A percentile compares a stretch with the other conserved stretches of the same genome.
phyloP scores from a whole-genome alignment of 192 early-diverging fungal species.

The Rhizophagus clarus region DNA sequence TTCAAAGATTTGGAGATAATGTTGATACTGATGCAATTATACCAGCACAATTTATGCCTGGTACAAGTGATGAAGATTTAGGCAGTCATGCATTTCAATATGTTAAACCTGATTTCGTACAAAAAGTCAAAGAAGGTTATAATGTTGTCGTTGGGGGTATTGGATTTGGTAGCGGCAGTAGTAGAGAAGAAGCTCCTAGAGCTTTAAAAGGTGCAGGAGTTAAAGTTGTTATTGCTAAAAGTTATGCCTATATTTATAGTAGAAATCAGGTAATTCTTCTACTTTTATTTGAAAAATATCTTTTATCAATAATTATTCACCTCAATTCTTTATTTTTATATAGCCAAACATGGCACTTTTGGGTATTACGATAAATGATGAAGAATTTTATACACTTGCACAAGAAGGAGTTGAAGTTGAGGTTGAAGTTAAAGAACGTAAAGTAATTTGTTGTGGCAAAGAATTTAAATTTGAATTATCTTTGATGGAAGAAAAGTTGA shows the following conservation, averaged over 20 bases:
- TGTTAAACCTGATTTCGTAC: constrained; percentile 74
- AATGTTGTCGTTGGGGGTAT: constrained; percentile 71
- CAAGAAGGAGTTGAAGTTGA: constrained; percentile 72
- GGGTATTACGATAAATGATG: constrained; percentile 72
- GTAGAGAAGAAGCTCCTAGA: constrained; percentile 79
- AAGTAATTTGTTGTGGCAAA: constrained; percentile 60
- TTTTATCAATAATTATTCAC: not conserved
- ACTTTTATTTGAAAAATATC: not conserved
- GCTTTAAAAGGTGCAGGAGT: constrained; percentile 68
- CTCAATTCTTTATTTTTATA: not conserved
- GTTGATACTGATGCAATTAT: constrained; percentile 82
- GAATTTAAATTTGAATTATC: constrained; percentile 64
- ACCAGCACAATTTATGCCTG: constrained; percentile 77
- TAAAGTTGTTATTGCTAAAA: constrained; percentile 81
- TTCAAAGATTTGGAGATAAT: constrained; percentile 76
- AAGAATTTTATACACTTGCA: constrained; percentile 73
- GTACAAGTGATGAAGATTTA: constrained; percentile 67
- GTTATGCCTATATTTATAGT: constrained; percentile 79
- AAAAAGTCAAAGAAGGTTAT: constrained; percentile 62
- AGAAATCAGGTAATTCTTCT: constrained; percentile 61
- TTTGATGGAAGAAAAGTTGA: constrained; percentile 74
- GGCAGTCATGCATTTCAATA: constrained; percentile 73
- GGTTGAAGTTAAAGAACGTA: constrained; percentile 69
- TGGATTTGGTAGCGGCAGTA: constrained; percentile 78
- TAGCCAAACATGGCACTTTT: constrained; percentile 77